Conservation (phyloP, 345 rosid species). For the Corchorus capsularis region DNA sequence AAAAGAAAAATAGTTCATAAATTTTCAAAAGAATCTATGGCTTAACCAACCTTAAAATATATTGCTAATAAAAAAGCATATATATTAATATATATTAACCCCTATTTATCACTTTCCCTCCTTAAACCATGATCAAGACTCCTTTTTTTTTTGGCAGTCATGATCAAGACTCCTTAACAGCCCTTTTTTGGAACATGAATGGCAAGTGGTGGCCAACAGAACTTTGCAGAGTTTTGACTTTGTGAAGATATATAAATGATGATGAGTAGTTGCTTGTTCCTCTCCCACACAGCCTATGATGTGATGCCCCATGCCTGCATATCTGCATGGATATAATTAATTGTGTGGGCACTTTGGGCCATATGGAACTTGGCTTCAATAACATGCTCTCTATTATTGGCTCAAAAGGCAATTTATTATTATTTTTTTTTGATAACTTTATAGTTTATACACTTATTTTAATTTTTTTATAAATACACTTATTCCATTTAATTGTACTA, state of each 20-base stretch:
- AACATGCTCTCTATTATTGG: background rate
- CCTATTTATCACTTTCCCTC: no score
- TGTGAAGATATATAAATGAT: background rate
- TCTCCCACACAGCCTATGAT: background rate
- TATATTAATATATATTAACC: no score
- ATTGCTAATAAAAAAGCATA: no score
- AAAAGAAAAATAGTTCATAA: no score
- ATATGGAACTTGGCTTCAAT: background rate
- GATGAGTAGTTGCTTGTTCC: background rate
- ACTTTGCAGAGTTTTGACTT: background rate
- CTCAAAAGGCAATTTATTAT: background rate
- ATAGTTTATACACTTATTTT: no score
- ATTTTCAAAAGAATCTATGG: no score
- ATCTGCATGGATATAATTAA: background rate
- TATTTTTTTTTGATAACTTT: no score
- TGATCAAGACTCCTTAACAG: no score
- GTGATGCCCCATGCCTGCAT: background rate
- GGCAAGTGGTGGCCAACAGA: background rate
- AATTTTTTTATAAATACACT: no score
- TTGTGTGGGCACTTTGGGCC: background rate
- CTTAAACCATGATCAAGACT: no score
- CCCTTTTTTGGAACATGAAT: background rate
- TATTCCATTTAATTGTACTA: background rate
- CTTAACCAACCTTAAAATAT: no score
- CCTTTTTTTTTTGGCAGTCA: no score